Conservation (phyloP, 345 rosid species). For the Euclidium syriacum region DNA sequence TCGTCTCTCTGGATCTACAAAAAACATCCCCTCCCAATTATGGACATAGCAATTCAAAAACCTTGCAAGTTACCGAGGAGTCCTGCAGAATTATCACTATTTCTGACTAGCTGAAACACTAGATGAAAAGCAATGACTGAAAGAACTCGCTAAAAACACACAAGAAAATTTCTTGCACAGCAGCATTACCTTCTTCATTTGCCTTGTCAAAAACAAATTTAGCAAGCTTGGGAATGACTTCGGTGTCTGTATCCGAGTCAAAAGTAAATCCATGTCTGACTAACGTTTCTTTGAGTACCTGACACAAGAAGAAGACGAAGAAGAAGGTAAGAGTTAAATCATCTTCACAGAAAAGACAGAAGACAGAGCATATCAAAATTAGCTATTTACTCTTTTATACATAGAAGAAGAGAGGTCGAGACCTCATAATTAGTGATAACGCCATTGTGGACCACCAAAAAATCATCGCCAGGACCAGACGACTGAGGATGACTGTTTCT, state of each 20-base stretch:
- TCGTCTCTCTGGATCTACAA: background rate
- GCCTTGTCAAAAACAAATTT: slow-evolving; percentile 88
- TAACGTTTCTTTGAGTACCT: slow-evolving; percentile 77
- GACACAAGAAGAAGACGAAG: slow-evolving; percentile 3
- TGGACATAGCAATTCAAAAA: background rate
- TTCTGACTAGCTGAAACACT: too few relatives aligned
- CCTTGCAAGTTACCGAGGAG: background rate
- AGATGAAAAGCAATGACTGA: too few relatives aligned
- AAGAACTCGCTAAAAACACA: background rate
- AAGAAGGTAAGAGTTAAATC: background rate
- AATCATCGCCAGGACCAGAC: slow-evolving; percentile 78
- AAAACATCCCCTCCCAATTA: background rate
- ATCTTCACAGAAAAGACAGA: background rate
- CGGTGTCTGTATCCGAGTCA: slow-evolving; percentile 92
- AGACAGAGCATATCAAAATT: background rate
- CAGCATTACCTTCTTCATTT: slow-evolving; percentile 63
- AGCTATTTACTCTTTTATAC: background rate
- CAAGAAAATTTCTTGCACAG: background rate
- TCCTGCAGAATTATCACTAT: background rate
- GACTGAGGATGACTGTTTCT: slow-evolving; percentile 91
- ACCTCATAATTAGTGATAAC: slow-evolving; percentile 88
- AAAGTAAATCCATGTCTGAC: slow-evolving; percentile 81
- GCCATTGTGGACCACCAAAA: slow-evolving; percentile 93
- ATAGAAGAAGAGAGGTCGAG: slow-evolving; percentile 16
- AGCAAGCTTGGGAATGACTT: slow-evolving; percentile 95